A percentile compares a stretch with the other conserved stretches of the same genome.
Evolutionary conservation across 345 rosid species (phyloP).

Genomic region (Lumnitzera littorea): DNA sequence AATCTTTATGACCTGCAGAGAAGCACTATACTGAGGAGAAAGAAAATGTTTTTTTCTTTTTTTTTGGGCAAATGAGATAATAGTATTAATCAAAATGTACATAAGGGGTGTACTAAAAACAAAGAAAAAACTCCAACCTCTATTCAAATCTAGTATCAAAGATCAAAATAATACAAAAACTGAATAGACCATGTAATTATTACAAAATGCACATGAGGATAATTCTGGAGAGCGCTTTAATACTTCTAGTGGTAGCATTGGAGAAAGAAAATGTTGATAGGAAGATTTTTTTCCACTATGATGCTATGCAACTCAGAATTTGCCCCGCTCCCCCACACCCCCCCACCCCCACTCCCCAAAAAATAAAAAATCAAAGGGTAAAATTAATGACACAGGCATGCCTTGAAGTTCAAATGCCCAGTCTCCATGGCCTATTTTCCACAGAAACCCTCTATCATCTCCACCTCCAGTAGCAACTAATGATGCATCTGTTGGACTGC

Average conservation of each 20-base stretch:
- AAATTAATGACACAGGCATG: conserved; percentile 1
- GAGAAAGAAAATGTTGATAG: conserved; percentile 2
- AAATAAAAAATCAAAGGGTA: neutral
- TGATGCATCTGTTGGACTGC: conserved; percentile 69
- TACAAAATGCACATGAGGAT: too few species aligned
- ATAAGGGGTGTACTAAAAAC: too few species aligned
- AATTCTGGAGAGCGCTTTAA: too few species aligned
- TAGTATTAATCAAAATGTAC: too few species aligned
- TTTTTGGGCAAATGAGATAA: too few species aligned
- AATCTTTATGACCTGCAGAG: conserved; percentile 70
- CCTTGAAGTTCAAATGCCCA: conserved; percentile 77
- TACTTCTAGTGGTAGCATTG: too few species aligned
- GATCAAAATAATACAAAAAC: too few species aligned
- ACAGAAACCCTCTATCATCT: conserved; percentile 76
- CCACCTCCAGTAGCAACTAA: conserved; percentile 93
- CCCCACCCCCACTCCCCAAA: neutral
- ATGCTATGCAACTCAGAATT: too few species aligned
- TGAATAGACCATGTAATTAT: too few species aligned
- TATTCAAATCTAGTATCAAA: too few species aligned
- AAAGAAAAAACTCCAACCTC: too few species aligned
- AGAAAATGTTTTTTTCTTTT: neutral
- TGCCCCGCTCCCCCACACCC: too few species aligned
- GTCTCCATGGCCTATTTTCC: conserved; percentile 87
- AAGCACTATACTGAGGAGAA: neutral
- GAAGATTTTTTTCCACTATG: neutral